Base-by-base conservation (phyloP, 2,329 filamentous ascomycete species). In the Diaporthe sp. region DNA sequence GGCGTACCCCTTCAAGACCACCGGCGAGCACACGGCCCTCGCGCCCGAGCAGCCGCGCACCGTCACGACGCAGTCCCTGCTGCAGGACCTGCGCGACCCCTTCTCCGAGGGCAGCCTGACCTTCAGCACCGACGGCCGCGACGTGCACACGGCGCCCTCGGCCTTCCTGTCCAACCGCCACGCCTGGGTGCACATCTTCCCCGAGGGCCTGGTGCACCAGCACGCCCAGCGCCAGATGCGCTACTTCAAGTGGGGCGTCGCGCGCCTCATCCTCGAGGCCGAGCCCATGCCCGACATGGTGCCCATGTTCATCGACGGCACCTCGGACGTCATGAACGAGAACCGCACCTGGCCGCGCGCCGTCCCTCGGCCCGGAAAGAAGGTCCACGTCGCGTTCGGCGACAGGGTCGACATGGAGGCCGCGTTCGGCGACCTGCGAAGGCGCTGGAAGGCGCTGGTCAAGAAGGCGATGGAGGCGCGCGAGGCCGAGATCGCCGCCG, bases 201-300 rank as follows among this genome's bases (percentile, higher is more conserved):
- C 97, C 17, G 97, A 99, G 85, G 97, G 95, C 65, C 95, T 94
- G 83, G 95, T 98, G 61, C 96, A 98, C 84, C 97, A 99, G 85
- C 92, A 95, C 78, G 90, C 93, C 1, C 87, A 92, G 57, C 92
- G 92, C 79, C 91, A 93, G 10, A 93, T 98, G 88, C 94, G 97
- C 42, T 99, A 99, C 86, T 98, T 98, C 90, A 98, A 98, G 87
- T 99, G 97, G 97, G 97, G 97, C 1, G 89, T 98, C 2, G 95
- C 96, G 9, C 92, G 97, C 2, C 89, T 98, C 75, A 97, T 99
- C 75, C 91, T 99, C 62, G 97, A 99, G 84, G 91, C 93, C 62
- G 94, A 96, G 67, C 95, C 95, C 4, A 92, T 94, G 77, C 97
- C 97, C 0, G 94, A 97, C 79, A 90, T 99, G 28, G 90, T 99